Evolutionary conservation across 805 yeast genomes (phyloP), one percentile per base, ranked within the genome.

Genomic region (Starmerella khaoyaiensis): DNA sequence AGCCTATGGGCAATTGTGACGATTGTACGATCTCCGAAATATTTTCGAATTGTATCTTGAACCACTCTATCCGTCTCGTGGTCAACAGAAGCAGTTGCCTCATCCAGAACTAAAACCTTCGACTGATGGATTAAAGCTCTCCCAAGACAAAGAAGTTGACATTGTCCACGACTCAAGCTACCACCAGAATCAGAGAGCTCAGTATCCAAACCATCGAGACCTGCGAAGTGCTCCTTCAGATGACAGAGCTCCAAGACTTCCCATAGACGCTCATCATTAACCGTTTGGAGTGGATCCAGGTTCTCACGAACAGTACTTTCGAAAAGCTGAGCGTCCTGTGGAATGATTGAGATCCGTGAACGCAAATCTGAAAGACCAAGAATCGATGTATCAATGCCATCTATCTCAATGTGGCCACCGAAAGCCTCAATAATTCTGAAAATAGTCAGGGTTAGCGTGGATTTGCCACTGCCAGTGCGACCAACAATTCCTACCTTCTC

Each of bases 401-500:
- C 95, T 45, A 84, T 78, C 11, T 62, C 63, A 48, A 84, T 79
- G 21, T 62, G 56, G 14, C 93, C 93, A 14, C 57, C 60, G 14
- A 74, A 72, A 1, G 79, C 69, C 58, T 86, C 95, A 50, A 86
- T 76, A 32, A 84, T 74, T 49, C 96, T 65, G 66, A 81, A 84
- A 24, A 84, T 59, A 0, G 94, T 86, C 54, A 82, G 61, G 0
- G 94, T 79, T 51, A 84, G 66, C 2, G 93, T 75, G 0, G 87
- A 76, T 57, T 84, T 84, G 44, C 97, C 97, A 3, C 96, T 95
- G 45, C 97, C 97, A 0, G 97, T 86, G 55, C 97, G 72, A 22
- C 97, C 97, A 37, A 87, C 96, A 57, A 86, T 83, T 45, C 97
- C 97, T 53, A 86, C 67, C 57, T 87, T 87, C 54, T 86, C 96